Evolutionary conservation across 768 basidiomycete species (phyloP).

Genomic region (Amanita phalloides): DNA sequence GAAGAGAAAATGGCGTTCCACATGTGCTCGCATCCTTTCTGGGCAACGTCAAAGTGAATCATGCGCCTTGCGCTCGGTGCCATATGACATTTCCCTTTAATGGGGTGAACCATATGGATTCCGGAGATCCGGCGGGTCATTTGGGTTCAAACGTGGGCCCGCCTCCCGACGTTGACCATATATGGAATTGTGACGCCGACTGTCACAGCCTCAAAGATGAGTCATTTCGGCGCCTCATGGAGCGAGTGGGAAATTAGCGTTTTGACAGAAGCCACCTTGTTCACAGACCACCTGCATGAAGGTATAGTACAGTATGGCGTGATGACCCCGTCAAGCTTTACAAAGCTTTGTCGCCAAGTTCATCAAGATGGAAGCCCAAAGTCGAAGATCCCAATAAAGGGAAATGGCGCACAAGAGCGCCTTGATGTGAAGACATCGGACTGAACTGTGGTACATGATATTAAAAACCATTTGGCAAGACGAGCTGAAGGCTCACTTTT

Average conservation of each 20-base stretch:
- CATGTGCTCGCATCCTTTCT: too few relatives aligned
- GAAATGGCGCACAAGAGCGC: not conserved
- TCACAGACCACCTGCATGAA: not conserved
- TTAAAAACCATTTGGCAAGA: not conserved
- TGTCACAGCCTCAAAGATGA: not conserved
- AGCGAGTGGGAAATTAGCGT: not conserved
- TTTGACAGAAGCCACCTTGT: constrained; percentile 1
- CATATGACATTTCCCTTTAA: not conserved
- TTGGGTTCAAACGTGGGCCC: not conserved
- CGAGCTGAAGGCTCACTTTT: not conserved
- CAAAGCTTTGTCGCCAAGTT: not conserved
- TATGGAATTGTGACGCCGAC: not conserved
- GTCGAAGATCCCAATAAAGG: not conserved
- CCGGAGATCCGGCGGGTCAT: not conserved
- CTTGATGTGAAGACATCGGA: not conserved
- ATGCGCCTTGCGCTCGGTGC: not conserved
- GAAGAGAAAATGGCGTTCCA: too few relatives aligned
- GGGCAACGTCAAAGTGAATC: not conserved
- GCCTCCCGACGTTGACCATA: constrained; percentile 1
- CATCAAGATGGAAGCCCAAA: not conserved
- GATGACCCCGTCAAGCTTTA: not conserved
- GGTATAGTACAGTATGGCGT: constrained; percentile 1
- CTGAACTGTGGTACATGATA: not conserved
- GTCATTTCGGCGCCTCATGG: not conserved
- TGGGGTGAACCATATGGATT: not conserved